phyloP scores from a whole-genome alignment of 1,284 basidiomycete species.

The Moesziomyces globuligerus region DNA sequence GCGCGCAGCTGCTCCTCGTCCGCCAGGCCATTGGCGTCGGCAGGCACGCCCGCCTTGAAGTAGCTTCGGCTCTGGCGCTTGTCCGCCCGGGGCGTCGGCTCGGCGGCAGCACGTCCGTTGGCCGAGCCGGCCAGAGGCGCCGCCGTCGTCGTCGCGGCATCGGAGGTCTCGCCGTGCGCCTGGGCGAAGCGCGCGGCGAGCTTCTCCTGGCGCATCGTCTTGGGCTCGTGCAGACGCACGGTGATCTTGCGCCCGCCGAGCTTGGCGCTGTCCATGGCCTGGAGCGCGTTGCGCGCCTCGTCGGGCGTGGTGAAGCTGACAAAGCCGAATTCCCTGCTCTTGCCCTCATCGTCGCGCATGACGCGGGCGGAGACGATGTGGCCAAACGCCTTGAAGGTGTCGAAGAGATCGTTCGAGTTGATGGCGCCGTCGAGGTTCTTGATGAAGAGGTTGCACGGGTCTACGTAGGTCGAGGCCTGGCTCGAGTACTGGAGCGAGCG shows the following conservation, averaged over 20 bases:
- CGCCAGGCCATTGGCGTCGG: conserved; percentile 32
- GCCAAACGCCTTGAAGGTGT: conserved; percentile 57
- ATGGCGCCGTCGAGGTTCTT: conserved; percentile 57
- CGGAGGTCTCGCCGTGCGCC: conserved; percentile 12
- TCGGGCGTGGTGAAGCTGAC: conserved; percentile 74
- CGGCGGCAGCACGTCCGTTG: conserved; percentile 1
- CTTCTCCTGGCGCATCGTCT: conserved; percentile 85
- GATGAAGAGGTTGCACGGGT: conserved; percentile 64
- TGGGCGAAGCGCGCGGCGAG: conserved; percentile 77
- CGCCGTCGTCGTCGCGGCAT: too few relatives aligned
- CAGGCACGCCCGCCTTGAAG: conserved; percentile 50
- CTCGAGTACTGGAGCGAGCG: conserved; percentile 53
- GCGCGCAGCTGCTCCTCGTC: conserved; percentile 76
- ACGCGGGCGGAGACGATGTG: conserved; percentile 79
- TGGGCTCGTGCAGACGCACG: conserved; percentile 87
- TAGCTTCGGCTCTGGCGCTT: conserved; percentile 51
- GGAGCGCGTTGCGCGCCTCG: conserved; percentile 77
- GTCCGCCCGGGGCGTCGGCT: conserved; percentile 23
- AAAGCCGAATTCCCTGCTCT: conserved; percentile 93
- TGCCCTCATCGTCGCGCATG: conserved; percentile 86
- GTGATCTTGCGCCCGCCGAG: conserved; percentile 76
- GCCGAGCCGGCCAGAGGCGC: neutral
- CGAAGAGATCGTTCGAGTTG: conserved; percentile 50
- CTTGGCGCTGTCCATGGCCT: conserved; percentile 72
- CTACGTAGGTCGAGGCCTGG: conserved; percentile 55